These are phyloP conservation scores for Hansenula anomala DNA, from an alignment of 1,139 yeast species.

Conservation along the genomic window DNA sequence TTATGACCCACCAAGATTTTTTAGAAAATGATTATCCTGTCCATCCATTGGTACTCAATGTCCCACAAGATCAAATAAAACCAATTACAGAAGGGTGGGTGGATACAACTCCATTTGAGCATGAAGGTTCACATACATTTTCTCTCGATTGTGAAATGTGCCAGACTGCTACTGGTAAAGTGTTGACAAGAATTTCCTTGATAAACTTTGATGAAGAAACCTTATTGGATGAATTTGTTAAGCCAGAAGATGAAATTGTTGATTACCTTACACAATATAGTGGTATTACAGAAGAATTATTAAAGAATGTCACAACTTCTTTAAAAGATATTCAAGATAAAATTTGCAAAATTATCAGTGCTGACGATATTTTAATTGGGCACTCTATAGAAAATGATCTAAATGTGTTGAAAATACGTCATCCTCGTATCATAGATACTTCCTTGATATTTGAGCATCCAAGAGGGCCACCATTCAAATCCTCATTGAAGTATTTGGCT, in stretches of 20 bases:
- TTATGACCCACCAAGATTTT: constrained; percentile 43
- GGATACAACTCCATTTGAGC: constrained; percentile 48
- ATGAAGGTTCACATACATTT: constrained; percentile 57
- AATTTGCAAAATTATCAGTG: constrained; percentile 40
- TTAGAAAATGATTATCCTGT: constrained; percentile 53
- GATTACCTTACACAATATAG: constrained; percentile 82
- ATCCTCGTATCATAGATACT: constrained; percentile 66
- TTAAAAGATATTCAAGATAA: constrained; percentile 61
- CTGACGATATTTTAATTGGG: constrained; percentile 58
- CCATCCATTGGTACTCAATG: constrained; percentile 34
- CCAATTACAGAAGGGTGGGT: constrained; percentile 40
- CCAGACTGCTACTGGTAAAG: constrained; percentile 53
- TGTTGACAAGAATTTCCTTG: constrained; percentile 72
- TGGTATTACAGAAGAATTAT: constrained; percentile 74
- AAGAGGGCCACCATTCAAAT: constrained; percentile 75
- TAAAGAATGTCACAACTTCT: constrained; percentile 60
- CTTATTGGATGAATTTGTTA: constrained; percentile 68
- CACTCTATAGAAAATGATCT: constrained; percentile 73
- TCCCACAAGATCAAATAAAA: constrained; percentile 12
- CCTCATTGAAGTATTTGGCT: constrained; percentile 69
- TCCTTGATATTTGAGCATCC: constrained; percentile 65
- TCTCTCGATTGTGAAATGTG: constrained; percentile 97
- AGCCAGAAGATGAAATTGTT: constrained; percentile 66
- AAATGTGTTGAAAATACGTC: constrained; percentile 52
- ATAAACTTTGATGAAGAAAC: constrained; percentile 58